Conservation (phyloP, 768 basidiomycete species). For the Ramaria rubella region DNA sequence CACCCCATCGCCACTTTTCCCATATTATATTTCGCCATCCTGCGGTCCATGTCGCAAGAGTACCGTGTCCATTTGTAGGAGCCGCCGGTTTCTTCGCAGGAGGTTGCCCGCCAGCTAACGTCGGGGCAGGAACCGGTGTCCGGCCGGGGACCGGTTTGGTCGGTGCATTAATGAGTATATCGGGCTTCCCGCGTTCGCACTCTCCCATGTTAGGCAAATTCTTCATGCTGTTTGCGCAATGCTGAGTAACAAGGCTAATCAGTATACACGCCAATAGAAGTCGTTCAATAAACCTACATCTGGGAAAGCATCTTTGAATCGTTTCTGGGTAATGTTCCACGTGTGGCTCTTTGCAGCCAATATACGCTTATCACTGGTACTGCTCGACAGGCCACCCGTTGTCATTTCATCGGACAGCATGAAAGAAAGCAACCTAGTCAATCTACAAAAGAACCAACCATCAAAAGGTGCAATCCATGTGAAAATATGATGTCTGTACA, state of each 20-base stretch:
- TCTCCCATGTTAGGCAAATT: constrained; percentile 94
- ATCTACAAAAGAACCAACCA: too few species aligned
- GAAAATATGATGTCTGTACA: constrained; percentile 38
- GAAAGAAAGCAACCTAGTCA: constrained; percentile 90
- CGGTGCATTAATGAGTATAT: constrained; percentile 21
- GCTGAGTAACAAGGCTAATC: constrained; percentile 39
- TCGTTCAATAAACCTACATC: constrained; percentile 50
- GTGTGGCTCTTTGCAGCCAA: constrained; percentile 77
- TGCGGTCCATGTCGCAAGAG: constrained; percentile 44
- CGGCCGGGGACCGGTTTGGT: constrained; percentile 5
- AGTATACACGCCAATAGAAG: constrained; percentile 7
- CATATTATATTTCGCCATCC: constrained; percentile 61
- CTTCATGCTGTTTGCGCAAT: constrained; percentile 54
- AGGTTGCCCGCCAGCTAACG: not conserved
- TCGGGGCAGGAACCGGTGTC: constrained; percentile 16
- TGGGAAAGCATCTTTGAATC: constrained; percentile 84
- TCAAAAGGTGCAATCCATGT: constrained; percentile 9
- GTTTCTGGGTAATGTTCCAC: constrained; percentile 75
- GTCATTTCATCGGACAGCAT: constrained; percentile 97
- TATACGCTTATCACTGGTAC: constrained; percentile 67
- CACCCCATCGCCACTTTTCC: constrained; percentile 84
- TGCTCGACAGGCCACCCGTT: constrained; percentile 81
- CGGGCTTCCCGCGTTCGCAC: constrained; percentile 54
- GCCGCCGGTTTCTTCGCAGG: constrained; percentile 8
- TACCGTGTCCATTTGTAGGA: constrained; percentile 16